Percentiles rank a stretch among this genome's conserved stretches.
Conservation (phyloP, 1,284 basidiomycete species). For the Ustilago xerochloae region DNA sequence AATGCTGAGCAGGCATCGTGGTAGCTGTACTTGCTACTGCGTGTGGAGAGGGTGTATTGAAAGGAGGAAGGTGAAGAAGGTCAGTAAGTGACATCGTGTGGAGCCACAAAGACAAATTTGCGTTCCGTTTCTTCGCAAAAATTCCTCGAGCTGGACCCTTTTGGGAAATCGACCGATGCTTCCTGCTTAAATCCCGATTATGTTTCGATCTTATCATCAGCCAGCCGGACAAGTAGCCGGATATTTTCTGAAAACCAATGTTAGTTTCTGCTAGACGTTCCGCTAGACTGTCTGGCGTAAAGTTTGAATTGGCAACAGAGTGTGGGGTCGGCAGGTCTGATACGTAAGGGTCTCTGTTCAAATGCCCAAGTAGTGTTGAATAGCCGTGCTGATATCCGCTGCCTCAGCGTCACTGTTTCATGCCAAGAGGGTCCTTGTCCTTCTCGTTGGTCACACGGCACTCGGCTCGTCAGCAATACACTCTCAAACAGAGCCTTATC, state of each 20-base stretch:
- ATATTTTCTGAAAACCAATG: neutral
- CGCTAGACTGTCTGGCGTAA: slow-evolving; percentile 40
- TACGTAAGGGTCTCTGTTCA: neutral
- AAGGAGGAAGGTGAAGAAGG: neutral
- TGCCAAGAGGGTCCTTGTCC: too few relatives aligned
- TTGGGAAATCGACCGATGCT: neutral
- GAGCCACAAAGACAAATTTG: neutral
- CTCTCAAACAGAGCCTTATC: neutral
- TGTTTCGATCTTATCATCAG: too few relatives aligned
- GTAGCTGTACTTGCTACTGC: neutral
- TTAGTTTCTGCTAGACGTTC: slow-evolving; percentile 39
- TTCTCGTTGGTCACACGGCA: neutral
- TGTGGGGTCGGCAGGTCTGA: neutral
- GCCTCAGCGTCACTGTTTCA: neutral
- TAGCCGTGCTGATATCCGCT: slow-evolving; percentile 37
- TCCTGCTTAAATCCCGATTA: neutral
- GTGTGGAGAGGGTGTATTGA: neutral
- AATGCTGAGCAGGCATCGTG: slow-evolving; percentile 25
- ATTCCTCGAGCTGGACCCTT: slow-evolving; percentile 14
- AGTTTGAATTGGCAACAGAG: neutral
- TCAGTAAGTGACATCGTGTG: neutral
- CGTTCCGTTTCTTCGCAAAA: neutral
- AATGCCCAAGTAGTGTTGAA: neutral
- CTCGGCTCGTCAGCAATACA: neutral
- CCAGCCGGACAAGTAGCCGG: slow-evolving; percentile 46